A percentile compares a stretch with the other conserved stretches of the same genome.
Conservation (phyloP, 2,329 filamentous ascomycete genomes). For the Diaporthe vexans region DNA sequence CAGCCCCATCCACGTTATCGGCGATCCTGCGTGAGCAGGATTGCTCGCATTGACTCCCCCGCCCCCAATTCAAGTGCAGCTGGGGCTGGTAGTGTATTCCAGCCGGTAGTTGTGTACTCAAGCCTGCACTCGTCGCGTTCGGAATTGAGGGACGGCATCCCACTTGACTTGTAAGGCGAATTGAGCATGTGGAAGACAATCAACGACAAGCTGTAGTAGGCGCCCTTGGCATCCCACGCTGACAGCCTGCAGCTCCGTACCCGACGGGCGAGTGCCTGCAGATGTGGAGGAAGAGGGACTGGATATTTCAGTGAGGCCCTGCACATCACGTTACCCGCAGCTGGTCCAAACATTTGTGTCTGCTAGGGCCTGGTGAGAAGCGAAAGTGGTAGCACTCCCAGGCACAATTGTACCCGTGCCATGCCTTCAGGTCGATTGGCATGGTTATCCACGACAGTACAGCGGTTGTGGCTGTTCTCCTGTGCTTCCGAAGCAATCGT, state of each 20-base stretch:
- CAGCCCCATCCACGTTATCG: background rate
- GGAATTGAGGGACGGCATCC: slow-evolving; percentile 17
- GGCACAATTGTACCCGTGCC: background rate
- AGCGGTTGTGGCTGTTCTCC: background rate
- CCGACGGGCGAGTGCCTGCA: background rate
- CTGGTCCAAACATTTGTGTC: background rate
- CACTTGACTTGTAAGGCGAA: slow-evolving; percentile 2
- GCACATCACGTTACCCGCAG: background rate
- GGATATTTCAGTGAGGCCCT: slow-evolving; percentile 16
- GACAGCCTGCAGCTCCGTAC: slow-evolving; percentile 11
- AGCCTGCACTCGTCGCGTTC: background rate
- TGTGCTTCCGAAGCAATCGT: background rate
- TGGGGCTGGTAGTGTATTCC: slow-evolving; percentile 7
- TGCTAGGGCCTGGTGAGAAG: too few relatives aligned
- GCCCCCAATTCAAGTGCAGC: background rate
- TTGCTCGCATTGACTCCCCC: background rate
- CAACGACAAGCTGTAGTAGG: slow-evolving; percentile 4
- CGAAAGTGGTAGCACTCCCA: too few relatives aligned
- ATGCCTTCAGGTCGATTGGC: background rate
- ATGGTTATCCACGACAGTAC: background rate
- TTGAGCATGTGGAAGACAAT: slow-evolving; percentile 4
- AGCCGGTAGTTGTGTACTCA: background rate
- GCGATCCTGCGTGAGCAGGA: background rate
- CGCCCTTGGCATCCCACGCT: slow-evolving; percentile 22
- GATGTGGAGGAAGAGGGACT: background rate